Evolutionary conservation across 345 rosid genomes (phyloP), one percentile per base, ranked within the genome.

Genomic region (Bruguiera gymnorhiza): DNA sequence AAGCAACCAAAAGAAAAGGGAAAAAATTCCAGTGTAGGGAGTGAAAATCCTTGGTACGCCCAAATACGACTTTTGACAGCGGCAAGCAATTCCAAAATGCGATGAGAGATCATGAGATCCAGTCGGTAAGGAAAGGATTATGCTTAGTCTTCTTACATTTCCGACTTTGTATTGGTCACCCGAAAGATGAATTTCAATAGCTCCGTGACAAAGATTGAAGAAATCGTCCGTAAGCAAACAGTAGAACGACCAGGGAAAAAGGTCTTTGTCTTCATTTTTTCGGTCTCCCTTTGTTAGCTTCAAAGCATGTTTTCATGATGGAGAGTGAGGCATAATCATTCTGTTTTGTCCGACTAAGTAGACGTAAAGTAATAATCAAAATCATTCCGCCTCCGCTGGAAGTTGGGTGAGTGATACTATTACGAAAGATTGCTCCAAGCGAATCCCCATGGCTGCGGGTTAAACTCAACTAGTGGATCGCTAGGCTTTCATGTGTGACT

Each of bases 261-360:
- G 39, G 39, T 13, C 66, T 61, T 27, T 53, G 34, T 67, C 54
- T 55, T 57, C 51, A 52, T 68, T 15, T 56, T 15, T 3, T 4
- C 19, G 50, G 18, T 43, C 60, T 65, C 69, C 32, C 57, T 89
- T 78, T 79, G 66, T 85, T 91, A 75, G 89, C 97, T 91, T 89
- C 94, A 82, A 93, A 91, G 97, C 91, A 81, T 89, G 92, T 81
- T 81, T 83, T 86, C 85, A 87, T 90, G 83, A 90, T 90, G 81
- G 81, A 64, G 76, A 39, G 52, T 34, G 76, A 71, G 73, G 71
- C 73, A 54, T 63, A 62, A 69, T 79, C 78, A 80, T 81, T 37
- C 62, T 27, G 46, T 68, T 26, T 73, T 64, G 71, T 62, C 24
- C 73, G 81, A 58, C 73, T 77, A 67, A 73, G 51, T 70, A 57